Evolutionary conservation across 139 green algal species (phyloP).

Genomic region (Zygnema cylindricum): DNA sequence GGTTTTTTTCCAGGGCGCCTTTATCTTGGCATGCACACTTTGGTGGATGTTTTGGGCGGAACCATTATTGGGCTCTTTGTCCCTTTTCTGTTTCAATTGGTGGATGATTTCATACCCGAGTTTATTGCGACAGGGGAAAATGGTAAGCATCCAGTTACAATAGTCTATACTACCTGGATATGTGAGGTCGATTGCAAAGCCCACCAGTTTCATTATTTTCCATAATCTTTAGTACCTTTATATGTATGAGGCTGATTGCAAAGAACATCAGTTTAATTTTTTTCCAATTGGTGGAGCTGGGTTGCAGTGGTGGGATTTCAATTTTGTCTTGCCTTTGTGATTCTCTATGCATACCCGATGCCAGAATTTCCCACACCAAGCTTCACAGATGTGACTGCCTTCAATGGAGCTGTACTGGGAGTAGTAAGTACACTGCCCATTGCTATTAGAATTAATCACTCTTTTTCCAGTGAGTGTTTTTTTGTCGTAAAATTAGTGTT

Average conservation of each 20-base stretch:
- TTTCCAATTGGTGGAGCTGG: background rate
- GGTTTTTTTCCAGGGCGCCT: constrained; percentile 33
- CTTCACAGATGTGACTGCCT: constrained; percentile 22
- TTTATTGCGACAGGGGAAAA: constrained; percentile 10
- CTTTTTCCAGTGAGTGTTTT: background rate
- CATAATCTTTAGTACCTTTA: no score
- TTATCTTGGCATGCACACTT: constrained; percentile 48
- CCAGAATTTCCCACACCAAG: constrained; percentile 24
- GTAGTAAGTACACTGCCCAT: constrained; percentile 26
- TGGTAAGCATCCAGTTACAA: constrained; percentile 26
- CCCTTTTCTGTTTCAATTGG: background rate
- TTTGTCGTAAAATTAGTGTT: background rate
- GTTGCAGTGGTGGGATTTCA: constrained; percentile 35
- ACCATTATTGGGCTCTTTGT: background rate
- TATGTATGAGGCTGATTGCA: no score
- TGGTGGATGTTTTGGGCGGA: constrained; percentile 24
- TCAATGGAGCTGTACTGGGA: constrained; percentile 41
- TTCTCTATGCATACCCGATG: constrained; percentile 18
- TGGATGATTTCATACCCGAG: background rate
- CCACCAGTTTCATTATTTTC: no score
- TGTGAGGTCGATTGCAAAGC: no score
- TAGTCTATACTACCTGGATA: no score
- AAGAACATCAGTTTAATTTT: background rate
- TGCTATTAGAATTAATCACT: background rate
- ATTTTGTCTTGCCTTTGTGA: constrained; percentile 4